A percentile compares a stretch with the other conserved stretches of the same genome.
These are phyloP conservation scores for Lodderomyces parapsilosis DNA, from an alignment of 1,139 yeast species.

Conservation along the genomic window DNA sequence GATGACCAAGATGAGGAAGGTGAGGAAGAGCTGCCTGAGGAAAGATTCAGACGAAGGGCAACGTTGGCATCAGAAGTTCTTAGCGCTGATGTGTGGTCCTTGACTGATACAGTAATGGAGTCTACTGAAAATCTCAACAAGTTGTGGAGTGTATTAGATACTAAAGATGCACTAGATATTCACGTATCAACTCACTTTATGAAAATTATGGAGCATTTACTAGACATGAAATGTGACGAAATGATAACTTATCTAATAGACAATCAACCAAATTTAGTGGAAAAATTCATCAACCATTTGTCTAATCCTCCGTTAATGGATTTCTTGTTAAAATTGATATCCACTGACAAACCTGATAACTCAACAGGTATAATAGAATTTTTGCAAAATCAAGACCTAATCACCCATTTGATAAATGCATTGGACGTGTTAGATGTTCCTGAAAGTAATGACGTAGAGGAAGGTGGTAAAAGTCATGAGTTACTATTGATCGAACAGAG, in stretches of 20 bases:
- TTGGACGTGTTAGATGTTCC: constrained; percentile 37
- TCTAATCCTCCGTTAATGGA: constrained; percentile 87
- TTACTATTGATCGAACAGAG: constrained; percentile 43
- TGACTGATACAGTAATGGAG: constrained; percentile 89
- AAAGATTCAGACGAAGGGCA: constrained; percentile 66
- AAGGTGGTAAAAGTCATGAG: constrained; percentile 28
- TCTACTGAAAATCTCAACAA: constrained; percentile 60
- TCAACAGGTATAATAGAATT: constrained; percentile 77
- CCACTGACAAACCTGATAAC: constrained; percentile 76
- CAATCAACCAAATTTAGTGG: constrained; percentile 61
- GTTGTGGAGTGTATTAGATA: constrained; percentile 78
- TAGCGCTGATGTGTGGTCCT: constrained; percentile 91
- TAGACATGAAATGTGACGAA: constrained; percentile 88
- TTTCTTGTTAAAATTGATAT: constrained; percentile 71
- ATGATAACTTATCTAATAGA: constrained; percentile 68
- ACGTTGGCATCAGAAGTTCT: constrained; percentile 88
- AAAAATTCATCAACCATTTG: constrained; percentile 71
- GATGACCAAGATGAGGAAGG: constrained; percentile 15
- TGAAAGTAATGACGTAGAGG: constrained; percentile 10
- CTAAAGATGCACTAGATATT: constrained; percentile 58
- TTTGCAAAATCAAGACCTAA: constrained; percentile 62
- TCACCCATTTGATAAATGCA: constrained; percentile 56
- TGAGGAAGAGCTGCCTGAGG: constrained; percentile 40
- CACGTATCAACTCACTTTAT: constrained; percentile 84
- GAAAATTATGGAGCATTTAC: constrained; percentile 88